Evolutionary conservation across 768 basidiomycete genomes (phyloP).

Genomic region (Russula emetica): DNA sequence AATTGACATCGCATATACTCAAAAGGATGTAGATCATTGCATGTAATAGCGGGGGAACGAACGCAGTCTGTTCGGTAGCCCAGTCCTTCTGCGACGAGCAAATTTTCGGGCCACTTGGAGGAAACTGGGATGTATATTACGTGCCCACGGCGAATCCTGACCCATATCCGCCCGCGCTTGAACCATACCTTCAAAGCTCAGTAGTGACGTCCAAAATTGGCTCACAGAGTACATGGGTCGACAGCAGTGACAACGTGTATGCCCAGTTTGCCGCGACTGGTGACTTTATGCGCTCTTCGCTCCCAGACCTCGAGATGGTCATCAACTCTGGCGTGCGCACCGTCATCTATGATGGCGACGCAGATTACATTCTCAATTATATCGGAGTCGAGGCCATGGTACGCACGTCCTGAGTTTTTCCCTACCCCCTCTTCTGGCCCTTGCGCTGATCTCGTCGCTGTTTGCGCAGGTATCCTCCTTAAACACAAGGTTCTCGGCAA

Average conservation of each 20-base stretch:
- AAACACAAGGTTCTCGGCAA: conserved; percentile 43
- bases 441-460: neutral
- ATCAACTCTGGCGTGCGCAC: conserved; percentile 56
- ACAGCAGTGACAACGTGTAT: conserved; percentile 38
- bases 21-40: conserved; percentile 41
- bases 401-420: neutral
- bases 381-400: conserved; percentile 57
- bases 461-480: conserved; percentile 42
- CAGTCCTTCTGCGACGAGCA: conserved; percentile 56
- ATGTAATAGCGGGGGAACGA: conserved; percentile 46
- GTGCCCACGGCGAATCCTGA: conserved; percentile 43
- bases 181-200: conserved; percentile 32
- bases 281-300: conserved; percentile 54
- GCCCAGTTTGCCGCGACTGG: conserved; percentile 46
- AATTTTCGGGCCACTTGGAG: conserved; percentile 35
- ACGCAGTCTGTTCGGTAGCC: conserved; percentile 33
- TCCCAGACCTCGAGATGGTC: conserved; percentile 46
- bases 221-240: conserved; percentile 42
- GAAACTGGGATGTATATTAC: conserved; percentile 55
- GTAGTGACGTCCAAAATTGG: conserved; percentile 40
- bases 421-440: neutral
- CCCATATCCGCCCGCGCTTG: conserved; percentile 46
- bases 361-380: conserved; percentile 55
- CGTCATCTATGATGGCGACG: conserved; percentile 55
- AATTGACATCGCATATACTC: neutral